Evolutionary conservation across 2,329 filamentous ascomycete genomes (phyloP).

Genomic region (Fusarium sp.): DNA sequence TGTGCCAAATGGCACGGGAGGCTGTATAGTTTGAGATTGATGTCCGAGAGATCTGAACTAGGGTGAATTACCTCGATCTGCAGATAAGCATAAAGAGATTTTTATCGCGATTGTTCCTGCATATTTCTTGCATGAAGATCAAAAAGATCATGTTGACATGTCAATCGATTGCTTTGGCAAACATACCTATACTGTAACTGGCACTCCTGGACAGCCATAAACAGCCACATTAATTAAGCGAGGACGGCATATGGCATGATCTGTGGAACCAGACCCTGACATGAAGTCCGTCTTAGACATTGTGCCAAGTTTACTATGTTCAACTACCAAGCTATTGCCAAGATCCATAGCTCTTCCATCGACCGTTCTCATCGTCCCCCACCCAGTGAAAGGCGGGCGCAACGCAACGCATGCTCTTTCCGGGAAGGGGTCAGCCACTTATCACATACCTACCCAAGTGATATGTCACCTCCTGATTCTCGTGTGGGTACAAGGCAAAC

Average conservation of each 20-base stretch:
- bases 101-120: neutral
- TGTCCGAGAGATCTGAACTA: neutral
- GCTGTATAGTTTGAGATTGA: neutral
- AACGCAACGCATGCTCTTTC: neutral
- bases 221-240: neutral
- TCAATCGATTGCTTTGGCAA: no score
- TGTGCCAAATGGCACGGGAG: rapidly evolving
- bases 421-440: neutral
- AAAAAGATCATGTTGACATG: neutral
- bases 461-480: no score
- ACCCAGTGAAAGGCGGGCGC: neutral
- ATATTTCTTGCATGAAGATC: rapidly evolving
- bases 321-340: neutral
- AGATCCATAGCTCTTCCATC: neutral
- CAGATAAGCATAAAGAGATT: neutral
- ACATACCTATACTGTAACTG: no score
- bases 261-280: neutral
- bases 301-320: neutral
- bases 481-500: neutral
- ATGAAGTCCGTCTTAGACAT: neutral
- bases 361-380: slow-evolving; percentile 8
- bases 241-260: neutral
- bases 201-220: neutral
- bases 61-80: neutral
- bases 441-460: slow-evolving; percentile 6